phyloP scores from a whole-genome alignment of 495 filamentous ascomycete species.

The Poronia punctata region DNA sequence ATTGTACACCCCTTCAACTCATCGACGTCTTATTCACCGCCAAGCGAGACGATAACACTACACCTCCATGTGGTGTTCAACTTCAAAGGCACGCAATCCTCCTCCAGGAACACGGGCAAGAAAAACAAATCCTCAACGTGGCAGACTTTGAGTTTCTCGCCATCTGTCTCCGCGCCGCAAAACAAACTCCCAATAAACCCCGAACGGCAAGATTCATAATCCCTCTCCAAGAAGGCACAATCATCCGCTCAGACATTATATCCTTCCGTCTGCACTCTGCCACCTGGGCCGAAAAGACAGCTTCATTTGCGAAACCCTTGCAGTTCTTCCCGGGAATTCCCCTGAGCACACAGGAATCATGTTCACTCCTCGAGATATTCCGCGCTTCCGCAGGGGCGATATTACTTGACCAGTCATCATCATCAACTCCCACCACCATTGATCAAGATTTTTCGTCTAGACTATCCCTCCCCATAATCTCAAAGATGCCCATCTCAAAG shows the following conservation, averaged over 20 bases:
- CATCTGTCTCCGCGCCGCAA: slow-evolving; percentile 11
- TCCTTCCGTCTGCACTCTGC: slow-evolving; percentile 18
- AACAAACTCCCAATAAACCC: not conserved
- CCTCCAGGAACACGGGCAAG: no score
- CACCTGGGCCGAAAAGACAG: slow-evolving; percentile 10
- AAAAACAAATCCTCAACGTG: no score
- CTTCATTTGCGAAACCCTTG: slow-evolving; percentile 15
- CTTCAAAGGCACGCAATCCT: no score
- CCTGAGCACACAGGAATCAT: slow-evolving; percentile 1
- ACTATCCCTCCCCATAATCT: slow-evolving; percentile 26
- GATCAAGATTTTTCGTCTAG: slow-evolving; percentile 18
- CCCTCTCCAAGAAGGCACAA: slow-evolving; percentile 13
- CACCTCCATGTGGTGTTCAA: no score
- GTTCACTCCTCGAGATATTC: slow-evolving; percentile 13
- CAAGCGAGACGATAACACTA: no score
- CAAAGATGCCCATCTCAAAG: slow-evolving; percentile 13
- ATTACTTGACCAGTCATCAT: slow-evolving; percentile 4
- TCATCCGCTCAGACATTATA: slow-evolving; percentile 20
- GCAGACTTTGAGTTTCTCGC: slow-evolving; percentile 16
- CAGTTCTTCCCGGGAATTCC: slow-evolving; percentile 9
- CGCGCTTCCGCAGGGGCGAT: slow-evolving; percentile 16
- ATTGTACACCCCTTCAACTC: no score
- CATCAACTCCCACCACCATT: slow-evolving; percentile 1
- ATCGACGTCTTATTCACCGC: no score
- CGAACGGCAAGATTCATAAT: slow-evolving; percentile 15